A percentile compares a stretch with the other conserved stretches of the same genome.
Conservation (phyloP, 768 basidiomycete species). For the Naganishia onofrii region DNA sequence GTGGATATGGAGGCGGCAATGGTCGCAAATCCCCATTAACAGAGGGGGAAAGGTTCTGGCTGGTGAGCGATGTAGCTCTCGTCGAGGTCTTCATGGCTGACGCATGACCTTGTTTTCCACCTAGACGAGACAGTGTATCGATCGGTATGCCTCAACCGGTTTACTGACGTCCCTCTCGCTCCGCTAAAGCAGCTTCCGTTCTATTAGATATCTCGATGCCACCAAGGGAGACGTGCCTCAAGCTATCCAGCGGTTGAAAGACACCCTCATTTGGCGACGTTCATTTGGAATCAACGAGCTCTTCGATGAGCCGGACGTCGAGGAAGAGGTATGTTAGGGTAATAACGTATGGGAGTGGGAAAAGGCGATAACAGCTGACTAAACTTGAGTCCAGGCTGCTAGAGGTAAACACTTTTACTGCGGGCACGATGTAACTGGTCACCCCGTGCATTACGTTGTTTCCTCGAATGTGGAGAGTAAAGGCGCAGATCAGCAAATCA, state of each 20-base stretch:
- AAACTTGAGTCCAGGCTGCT: not conserved
- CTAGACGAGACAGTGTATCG: conserved; percentile 20
- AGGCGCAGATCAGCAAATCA: conserved; percentile 27
- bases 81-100: not conserved
- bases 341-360: not conserved
- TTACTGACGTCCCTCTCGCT: not conserved
- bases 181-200: not conserved
- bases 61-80: not conserved
- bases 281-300: conserved; percentile 19
- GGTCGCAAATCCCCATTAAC: conserved; percentile 19
- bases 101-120: not conserved
- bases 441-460: conserved; percentile 20
- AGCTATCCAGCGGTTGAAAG: conserved; percentile 24
- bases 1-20: conserved; percentile 23
- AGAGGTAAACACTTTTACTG: conserved; percentile 25
- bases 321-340: conserved; percentile 11
- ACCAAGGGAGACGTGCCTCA: conserved; percentile 3
- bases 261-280: conserved; percentile 25
- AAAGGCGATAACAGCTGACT: not conserved
- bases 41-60: conserved; percentile 26
- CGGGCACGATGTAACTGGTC: conserved; percentile 1
- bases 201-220: conserved; percentile 2
- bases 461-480: conserved; percentile 6
- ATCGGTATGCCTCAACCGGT: not conserved
- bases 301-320: conserved; percentile 6